A percentile compares a stretch with the other conserved stretches of the same genome.
These are phyloP conservation scores for Nicotiana noctiflora DNA, from an alignment of 257 asterid genomes.

Conservation along the genomic window DNA sequence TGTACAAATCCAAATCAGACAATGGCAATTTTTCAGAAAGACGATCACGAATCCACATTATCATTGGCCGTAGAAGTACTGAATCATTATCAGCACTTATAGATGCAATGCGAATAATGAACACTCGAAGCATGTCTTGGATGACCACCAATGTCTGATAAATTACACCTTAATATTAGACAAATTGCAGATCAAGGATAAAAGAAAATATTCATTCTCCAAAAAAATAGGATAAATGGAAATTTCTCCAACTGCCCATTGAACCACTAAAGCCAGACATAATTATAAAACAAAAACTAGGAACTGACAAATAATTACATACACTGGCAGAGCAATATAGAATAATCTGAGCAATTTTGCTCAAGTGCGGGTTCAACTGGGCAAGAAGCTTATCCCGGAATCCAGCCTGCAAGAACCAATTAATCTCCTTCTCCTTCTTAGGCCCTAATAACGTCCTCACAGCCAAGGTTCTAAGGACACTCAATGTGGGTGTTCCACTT, in stretches of 20 bases:
- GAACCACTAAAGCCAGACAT: neutral
- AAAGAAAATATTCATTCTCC: neutral
- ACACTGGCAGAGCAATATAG: conserved; percentile 71
- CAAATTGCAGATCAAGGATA: conserved; percentile 3
- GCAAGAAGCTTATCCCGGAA: conserved; percentile 62
- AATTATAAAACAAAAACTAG: neutral
- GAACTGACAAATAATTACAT: conserved; percentile 22
- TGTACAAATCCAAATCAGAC: conserved; percentile 66
- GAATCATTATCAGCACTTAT: conserved; percentile 63
- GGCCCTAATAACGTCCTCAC: conserved; percentile 77
- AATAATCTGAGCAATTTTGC: conserved; percentile 44
- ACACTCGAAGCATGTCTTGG: conserved; percentile 79
- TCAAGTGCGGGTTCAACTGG: conserved; percentile 53
- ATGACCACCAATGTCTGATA: conserved; percentile 38
- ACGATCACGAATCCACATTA: conserved; percentile 48
- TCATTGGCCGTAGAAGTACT: conserved; percentile 55
- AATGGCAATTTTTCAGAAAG: conserved; percentile 44
- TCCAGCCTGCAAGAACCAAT: conserved; percentile 75
- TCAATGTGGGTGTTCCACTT: conserved; percentile 74
- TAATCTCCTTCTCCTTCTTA: conserved; percentile 57
- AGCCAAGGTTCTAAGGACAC: conserved; percentile 55
- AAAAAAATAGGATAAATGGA: neutral
- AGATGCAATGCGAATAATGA: conserved; percentile 71
- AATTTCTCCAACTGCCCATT: neutral
- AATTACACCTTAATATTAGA: conserved; percentile 5